Evolutionary conservation across 1,139 yeast species (phyloP), one percentile per base, ranked within the genome.

Genomic region (Trichomonascaceae sp.): DNA sequence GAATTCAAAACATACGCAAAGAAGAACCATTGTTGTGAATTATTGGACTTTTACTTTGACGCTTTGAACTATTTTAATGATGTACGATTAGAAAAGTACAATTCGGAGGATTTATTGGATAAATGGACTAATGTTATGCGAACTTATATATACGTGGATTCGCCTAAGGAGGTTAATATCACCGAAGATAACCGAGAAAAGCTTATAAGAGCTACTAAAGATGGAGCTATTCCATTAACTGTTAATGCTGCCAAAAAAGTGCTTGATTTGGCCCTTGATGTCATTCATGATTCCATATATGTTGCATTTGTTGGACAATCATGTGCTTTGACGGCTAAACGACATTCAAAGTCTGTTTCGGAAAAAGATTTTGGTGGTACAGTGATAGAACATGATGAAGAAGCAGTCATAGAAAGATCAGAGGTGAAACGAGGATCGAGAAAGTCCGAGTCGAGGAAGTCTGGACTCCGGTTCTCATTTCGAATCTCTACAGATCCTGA

Each of bases 11-110:
- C 61, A 17, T 70, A 60, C 52, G 58, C 70, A 32, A 57, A 64
- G 32, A 65, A 62, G 43, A 66, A 65, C 54, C 71, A 68, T 60
- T 70, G 74, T 48, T 60, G 61, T 36, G 74, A 71, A 58, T 63
- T 67, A 9, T 62, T 71, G 47, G 72, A 70, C 53, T 70, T 71
- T 57, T 59, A 65, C 2, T 53, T 66, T 52, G 71, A 67, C 50
- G 69, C 67, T 30, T 55, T 58, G 12, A 55, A 65, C 27, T 70
- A 70, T 55, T 50, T 53, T n/a, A 55, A 54, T 15, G 47, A 43
- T 10, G 47, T 36, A n/a, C 13, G 41, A 12, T 13, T 19, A 9
- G 10, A 13, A 7, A 38, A n/a, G 19, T 15, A 22, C 38, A 17
- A 19, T 3, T n/a, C 12, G 3, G 15, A n/a, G 13, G 45, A 45